Base-by-base conservation (phyloP, 169 alveolate genomes). In the Hepatocystis sp. region DNA sequence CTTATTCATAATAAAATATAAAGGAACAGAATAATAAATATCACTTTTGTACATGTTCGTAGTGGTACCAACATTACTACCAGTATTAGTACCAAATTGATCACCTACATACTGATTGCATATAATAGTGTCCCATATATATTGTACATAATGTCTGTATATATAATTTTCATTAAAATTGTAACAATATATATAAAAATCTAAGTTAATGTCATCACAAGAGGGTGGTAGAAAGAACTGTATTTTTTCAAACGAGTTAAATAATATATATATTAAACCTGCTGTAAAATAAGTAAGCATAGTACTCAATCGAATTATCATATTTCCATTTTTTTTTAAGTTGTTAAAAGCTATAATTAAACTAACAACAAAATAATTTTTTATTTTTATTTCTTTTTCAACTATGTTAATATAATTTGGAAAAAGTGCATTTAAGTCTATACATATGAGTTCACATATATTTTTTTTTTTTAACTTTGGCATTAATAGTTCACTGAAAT, bases 251-350 rank as follows among this genome's bases (percentile, higher is more conserved):
- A 81, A 81, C 13, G 84, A 36, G n/a, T 84, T 61, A 21, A 81
- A 53, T 63, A 81, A 42, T 7, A 81, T 21, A 65, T 81, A 81
- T 11, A 81, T 28, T 56, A 81, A 49, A 2, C 89, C 89, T 4
- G 84, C 89, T 34, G 89, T 63, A 56, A 81, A 81, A 51, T 61
- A 81, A 13, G 89, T 81, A 39, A 81, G 39, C 11, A 40, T 68
- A 27, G 63, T 81, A 27, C 89, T 81, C 53, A 81, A 63, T 0
- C 78, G 89, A 11, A 81, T 5, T 21, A 81, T 61, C 67, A 81
- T 39, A 36, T 42, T 63, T 10, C 89, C 89, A 13, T 34, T 39
- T 40, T 81, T 81, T 44, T 61, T 49, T 46, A 81, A 63, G 25
- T 61, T 61, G n/a, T 81, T 81, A 30, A 61, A 81, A 36, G 84